Evolutionary conservation across 2,329 filamentous ascomycete genomes (phyloP).

Genomic region (Esteya vermicola): DNA sequence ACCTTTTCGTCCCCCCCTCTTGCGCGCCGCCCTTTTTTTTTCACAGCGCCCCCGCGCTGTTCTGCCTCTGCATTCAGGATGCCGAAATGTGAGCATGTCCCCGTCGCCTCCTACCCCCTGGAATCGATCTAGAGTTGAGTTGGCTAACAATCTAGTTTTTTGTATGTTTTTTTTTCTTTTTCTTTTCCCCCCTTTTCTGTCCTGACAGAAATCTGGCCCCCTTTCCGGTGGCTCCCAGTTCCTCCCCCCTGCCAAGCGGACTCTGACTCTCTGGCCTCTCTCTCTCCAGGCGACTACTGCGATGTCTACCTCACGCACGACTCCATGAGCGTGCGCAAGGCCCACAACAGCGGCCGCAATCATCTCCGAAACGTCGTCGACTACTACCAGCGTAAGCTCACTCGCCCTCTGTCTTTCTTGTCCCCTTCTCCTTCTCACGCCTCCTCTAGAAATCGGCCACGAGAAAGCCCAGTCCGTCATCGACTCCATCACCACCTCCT

Average conservation of each 20-base stretch:
- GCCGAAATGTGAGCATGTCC: constrained; percentile 65
- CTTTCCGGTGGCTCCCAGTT: too few species aligned
- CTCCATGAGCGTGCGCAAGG: constrained; percentile 98
- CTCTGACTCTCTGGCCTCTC: too few species aligned
- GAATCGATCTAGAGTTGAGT: too few species aligned
- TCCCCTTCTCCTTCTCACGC: not conserved
- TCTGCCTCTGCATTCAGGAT: constrained; percentile 41
- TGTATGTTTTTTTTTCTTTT: constrained; percentile 8
- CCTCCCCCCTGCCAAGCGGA: too few species aligned
- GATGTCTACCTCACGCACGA: constrained; percentile 99
- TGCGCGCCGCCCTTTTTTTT: not conserved
- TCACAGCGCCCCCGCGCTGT: not conserved
- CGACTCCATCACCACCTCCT: constrained; percentile 91
- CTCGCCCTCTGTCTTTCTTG: not conserved
- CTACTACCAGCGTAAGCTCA: constrained; percentile 75
- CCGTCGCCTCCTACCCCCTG: not conserved
- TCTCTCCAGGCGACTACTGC: constrained; percentile 78
- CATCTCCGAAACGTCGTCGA: constrained; percentile 95
- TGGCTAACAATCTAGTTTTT: constrained; percentile 12
- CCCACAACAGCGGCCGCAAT: constrained; percentile 92
- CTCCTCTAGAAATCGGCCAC: constrained; percentile 70
- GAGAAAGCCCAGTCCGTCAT: constrained; percentile 98
- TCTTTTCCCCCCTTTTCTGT: not conserved
- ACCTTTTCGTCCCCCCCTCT: not conserved
- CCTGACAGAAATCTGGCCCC: not conserved